phyloP scores from a whole-genome alignment of 371 early-diverging fungal genomes.

The Actinomucor elegans region DNA sequence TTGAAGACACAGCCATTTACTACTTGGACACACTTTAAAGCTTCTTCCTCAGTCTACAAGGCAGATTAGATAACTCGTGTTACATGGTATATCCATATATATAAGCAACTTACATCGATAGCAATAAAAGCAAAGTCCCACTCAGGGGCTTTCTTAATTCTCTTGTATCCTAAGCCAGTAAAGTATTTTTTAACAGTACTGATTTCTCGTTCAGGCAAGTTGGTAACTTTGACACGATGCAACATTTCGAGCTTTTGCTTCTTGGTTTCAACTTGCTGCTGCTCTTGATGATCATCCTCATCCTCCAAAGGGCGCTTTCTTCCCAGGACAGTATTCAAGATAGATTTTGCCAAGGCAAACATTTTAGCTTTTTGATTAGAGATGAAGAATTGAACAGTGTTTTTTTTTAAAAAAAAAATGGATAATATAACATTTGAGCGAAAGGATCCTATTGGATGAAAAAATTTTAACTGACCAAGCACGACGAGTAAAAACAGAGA shows the following conservation, averaged over 20 bases:
- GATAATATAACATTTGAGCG: no score
- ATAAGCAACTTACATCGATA: constrained; percentile 49
- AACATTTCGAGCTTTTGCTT: constrained; percentile 12
- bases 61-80: background rate
- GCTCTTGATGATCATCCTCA: constrained; percentile 1
- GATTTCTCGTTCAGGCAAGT: constrained; percentile 33
- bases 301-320: constrained; percentile 21
- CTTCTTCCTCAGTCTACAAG: constrained; percentile 45
- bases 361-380: background rate
- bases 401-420: no score
- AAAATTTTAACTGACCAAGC: background rate
- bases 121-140: constrained; percentile 44
- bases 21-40: constrained; percentile 32
- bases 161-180: constrained; percentile 20
- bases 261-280: no score
- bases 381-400: no score
- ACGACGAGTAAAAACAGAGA: no score
- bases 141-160: constrained; percentile 50
- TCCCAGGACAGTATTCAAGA: constrained; percentile 17
- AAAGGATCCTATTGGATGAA: no score
- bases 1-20: constrained; percentile 40
- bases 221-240: constrained; percentile 38
- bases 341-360: background rate
- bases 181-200: constrained; percentile 29
- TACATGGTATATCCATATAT: background rate